Evolutionary conservation across 2,329 filamentous ascomycete species (phyloP), one percentile per base, ranked within the genome.

Genomic region (Epichloe sylvatica): DNA sequence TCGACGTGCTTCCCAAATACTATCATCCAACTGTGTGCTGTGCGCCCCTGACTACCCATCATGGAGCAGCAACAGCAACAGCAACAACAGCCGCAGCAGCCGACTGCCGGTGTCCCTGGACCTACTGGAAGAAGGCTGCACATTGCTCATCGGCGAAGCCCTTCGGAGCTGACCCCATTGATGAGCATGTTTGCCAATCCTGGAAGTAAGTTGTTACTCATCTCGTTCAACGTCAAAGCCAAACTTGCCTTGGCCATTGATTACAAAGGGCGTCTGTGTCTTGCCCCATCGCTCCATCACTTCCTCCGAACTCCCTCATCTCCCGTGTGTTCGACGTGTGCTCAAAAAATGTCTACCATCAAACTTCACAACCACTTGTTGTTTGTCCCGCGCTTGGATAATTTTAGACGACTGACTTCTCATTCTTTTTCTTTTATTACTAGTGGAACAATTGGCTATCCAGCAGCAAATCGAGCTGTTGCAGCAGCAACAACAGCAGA

Each of bases 391-490:
- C 15, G 9, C 23, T 38, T 13, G 9, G 13, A 33, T 7, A 12
- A 33, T 39, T 49, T 19, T 45, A 43, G 25, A 46, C 15, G 15
- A 41, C 43, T 49, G 51, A 46, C 38, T 36, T 30, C 38, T 21
- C 19, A 36, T 41, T 25, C 21, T 17, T 44, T 50, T 52, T 53
- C 52, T 51, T 17, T 15, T 49, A 54, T 21, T 21, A 45, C 60
- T 42, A 94, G 90, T 96, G 86, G 91, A 96, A 75, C 90, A 96
- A 78, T 80, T 95, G 65, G 88, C 88, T 64, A 90, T 97, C 66
- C 90, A 95, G 72, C 91, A 96, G 74, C 91, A 97, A 71, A 96
- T 97, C 64, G 91, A 97, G 71, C 78, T 94, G 64, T 77, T 97
- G 63, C 91, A 97, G 73, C 89, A 95, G 67, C 92, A 97, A 68